Conservation (phyloP, 257 asterid genomes). For the Nicotiana obtusifolia region DNA sequence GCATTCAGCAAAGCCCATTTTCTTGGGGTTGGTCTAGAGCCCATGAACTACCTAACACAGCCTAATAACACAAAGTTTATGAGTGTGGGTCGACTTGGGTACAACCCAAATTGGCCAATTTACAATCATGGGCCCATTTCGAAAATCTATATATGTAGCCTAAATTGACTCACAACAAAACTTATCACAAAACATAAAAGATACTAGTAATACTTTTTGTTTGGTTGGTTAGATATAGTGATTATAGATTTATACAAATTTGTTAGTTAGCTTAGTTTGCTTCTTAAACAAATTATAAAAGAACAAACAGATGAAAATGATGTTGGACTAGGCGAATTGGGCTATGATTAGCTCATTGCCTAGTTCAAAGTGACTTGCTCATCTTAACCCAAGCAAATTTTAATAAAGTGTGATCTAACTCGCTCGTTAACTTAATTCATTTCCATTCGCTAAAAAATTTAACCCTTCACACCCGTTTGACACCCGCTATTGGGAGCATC, state of each 20-base stretch:
- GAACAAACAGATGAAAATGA: neutral
- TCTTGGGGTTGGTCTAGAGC: neutral
- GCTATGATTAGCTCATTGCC: neutral
- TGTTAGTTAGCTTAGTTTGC: neutral
- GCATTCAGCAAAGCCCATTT: neutral
- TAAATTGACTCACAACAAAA: too few species aligned
- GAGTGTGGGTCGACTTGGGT: too few species aligned
- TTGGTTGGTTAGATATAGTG: too few species aligned
- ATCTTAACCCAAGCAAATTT: too few species aligned
- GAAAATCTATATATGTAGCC: too few species aligned
- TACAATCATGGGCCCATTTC: too few species aligned
- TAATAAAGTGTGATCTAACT: too few species aligned
- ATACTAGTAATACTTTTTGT: too few species aligned
- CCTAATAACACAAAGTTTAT: neutral
- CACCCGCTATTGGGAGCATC: neutral
- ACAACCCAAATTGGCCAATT: too few species aligned
- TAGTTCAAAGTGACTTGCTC: neutral
- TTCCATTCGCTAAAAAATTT: neutral
- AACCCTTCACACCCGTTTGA: neutral
- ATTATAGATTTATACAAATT: neutral
- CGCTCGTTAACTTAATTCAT: neutral
- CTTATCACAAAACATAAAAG: too few species aligned
- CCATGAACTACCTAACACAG: neutral
- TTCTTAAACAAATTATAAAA: neutral
- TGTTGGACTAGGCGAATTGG: neutral